Evolutionary conservation across 169 alveolate genomes (phyloP), one percentile per base, ranked within the genome.

Genomic region (Babesia sp.): DNA sequence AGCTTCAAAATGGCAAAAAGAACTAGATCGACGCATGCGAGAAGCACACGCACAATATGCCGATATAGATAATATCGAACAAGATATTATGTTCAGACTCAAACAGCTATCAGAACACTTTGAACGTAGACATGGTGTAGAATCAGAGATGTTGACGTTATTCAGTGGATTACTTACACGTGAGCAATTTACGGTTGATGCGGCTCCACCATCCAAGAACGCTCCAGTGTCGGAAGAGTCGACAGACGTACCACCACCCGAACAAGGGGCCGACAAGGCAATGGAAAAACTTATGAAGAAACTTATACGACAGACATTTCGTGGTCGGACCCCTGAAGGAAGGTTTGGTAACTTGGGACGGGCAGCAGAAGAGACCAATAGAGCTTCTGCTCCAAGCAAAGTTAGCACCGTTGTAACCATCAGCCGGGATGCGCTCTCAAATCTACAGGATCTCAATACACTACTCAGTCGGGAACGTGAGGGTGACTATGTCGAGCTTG

Each of bases 401-500:
- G 37, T 70, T 6, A 68, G 37, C 44, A 70, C 83, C 9, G 64
- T 79, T 14, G 41, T 41, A 50, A 46, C 80, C 22, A 26, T 74
- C 26, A 29, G 71, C 50, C 14, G 29, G 2, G 85, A 81, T 20
- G 85, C 85, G 14, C 50, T 81, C n/a, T 33, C 69, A 24, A 66
- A 61, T 39, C 31, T 81, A 59, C 70, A 59, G 60, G 89, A 81
- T 29, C 59, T 81, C 22, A 71, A 71, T 71, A 66, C 81, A 34
- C 69, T 81, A 18, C 39, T 81, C 28, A 51, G 64, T 37, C 53
- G 89, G 1, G 89, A 81, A 60, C 71, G 89, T 7, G 76, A 70
- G 14, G 75, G 75, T 39, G 85, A 71, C 54, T 81, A 72, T 36
- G 76, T 61, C 37, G 85, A 81, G 64, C 48, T 71, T 53, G 84